These are phyloP conservation scores for Beauveria sp. DNA, from an alignment of 2,329 filamentous ascomycete species.

Conservation along the genomic window DNA sequence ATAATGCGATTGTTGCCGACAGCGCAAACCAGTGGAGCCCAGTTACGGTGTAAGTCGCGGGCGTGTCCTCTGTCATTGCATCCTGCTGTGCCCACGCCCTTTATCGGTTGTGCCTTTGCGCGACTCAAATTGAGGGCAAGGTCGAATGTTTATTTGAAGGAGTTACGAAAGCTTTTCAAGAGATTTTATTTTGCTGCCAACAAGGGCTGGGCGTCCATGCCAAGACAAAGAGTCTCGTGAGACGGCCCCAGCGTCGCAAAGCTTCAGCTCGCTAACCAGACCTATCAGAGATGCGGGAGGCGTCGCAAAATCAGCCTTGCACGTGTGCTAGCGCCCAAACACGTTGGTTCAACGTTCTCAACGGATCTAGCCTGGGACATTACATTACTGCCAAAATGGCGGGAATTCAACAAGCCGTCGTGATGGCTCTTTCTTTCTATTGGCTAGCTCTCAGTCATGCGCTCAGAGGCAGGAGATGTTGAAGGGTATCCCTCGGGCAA, in stretches of 20 bases:
- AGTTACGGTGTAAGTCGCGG: constrained; percentile 1
- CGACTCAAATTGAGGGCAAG: neutral
- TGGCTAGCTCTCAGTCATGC: too few species aligned
- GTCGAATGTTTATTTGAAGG: too few species aligned
- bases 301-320: constrained; percentile 9
- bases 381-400: neutral
- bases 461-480: too few species aligned
- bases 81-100: neutral
- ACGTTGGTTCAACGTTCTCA: neutral
- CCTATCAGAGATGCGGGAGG: constrained; percentile 8
- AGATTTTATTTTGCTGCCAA: too few species aligned
- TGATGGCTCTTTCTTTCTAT: too few species aligned
- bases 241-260: neutral
- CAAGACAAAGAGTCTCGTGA: constrained; percentile 2
- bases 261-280: constrained; percentile 8
- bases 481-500: neutral
- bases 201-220: neutral
- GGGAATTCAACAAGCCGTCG: too few species aligned
- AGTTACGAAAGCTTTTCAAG: too few species aligned
- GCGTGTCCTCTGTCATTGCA: neutral
- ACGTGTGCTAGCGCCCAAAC: neutral
- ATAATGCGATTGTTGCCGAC: neutral
- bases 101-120: neutral
- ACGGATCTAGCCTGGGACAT: neutral
- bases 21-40: constrained; percentile 1